Percentiles rank a stretch among this genome's conserved stretches.
phyloP scores from a whole-genome alignment of 306 rosid species.

The Rosa multiflora region DNA sequence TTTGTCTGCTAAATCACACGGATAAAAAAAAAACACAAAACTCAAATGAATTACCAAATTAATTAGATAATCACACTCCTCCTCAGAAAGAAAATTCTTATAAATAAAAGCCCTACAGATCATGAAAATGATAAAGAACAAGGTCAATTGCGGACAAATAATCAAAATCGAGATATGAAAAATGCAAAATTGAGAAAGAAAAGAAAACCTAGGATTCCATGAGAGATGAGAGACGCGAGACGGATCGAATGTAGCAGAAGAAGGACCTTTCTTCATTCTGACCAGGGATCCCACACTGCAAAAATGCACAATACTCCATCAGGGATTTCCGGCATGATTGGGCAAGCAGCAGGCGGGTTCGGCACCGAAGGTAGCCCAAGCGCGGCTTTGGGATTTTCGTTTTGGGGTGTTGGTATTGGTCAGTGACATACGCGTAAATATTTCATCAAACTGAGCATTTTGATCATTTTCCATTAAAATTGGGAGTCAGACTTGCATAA shows the following conservation, averaged over 20 bases:
- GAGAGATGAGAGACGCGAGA: conserved; percentile 80
- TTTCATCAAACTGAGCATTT: too few species aligned
- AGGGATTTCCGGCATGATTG: background rate
- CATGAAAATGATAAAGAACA: background rate
- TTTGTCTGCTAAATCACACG: background rate
- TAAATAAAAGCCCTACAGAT: conserved; percentile 79
- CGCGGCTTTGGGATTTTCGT: too few species aligned
- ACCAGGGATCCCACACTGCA: conserved; percentile 59
- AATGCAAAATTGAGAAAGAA: conserved; percentile 4
- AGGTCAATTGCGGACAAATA: background rate
- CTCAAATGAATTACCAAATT: conserved; percentile 41
- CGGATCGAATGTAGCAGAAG: conserved; percentile 64
- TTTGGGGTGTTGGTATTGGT: too few species aligned
- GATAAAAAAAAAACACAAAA: background rate
- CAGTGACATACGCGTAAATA: too few species aligned
- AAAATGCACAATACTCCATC: conserved; percentile 1
- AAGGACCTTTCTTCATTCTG: conserved; percentile 37
- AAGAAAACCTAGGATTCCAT: conserved; percentile 76
- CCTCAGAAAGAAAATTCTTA: conserved; percentile 61
- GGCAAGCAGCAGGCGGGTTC: too few species aligned
- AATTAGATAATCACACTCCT: conserved; percentile 81
- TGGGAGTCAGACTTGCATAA: too few species aligned
- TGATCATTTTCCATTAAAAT: too few species aligned
- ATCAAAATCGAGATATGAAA: background rate
- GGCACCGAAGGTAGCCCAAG: too few species aligned